These are phyloP conservation scores for Pseudomassariella vexata DNA, from an alignment of 2,329 filamentous ascomycete genomes.

Conservation along the genomic window DNA sequence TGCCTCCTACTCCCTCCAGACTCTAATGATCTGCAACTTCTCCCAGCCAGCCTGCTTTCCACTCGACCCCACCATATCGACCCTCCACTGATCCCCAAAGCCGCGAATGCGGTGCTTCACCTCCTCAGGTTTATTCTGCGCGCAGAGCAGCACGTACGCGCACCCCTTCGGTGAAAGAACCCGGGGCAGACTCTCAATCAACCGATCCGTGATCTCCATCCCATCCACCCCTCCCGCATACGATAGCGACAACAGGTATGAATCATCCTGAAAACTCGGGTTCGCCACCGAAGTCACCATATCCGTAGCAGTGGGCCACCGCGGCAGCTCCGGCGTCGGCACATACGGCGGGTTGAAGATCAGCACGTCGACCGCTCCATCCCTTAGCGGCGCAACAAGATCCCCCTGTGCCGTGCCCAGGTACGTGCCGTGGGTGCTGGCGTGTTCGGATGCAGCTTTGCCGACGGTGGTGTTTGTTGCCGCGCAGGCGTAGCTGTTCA, in stretches of 20 bases:
- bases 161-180: slow-evolving; percentile 64
- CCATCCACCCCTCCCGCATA: slow-evolving; percentile 87
- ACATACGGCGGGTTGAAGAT: slow-evolving; percentile 98
- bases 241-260: slow-evolving; percentile 74
- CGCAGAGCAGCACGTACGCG: slow-evolving; percentile 84
- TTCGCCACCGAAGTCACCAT: slow-evolving; percentile 23
- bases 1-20: slow-evolving; percentile 60
- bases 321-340: slow-evolving; percentile 71
- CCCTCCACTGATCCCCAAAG: slow-evolving; percentile 59
- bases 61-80: slow-evolving; percentile 72
- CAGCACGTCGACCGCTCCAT: slow-evolving; percentile 67
- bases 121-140: slow-evolving; percentile 77
- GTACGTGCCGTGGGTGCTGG: slow-evolving; percentile 40
- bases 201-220: slow-evolving; percentile 85
- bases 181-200: slow-evolving; percentile 64
- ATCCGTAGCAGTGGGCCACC: slow-evolving; percentile 29
- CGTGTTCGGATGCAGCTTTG: slow-evolving; percentile 32
- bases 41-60: slow-evolving; percentile 92
- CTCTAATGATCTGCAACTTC: slow-evolving; percentile 80
- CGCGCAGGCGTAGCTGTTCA: slow-evolving; percentile 76
- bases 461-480: slow-evolving; percentile 67
- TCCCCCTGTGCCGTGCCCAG: slow-evolving; percentile 67
- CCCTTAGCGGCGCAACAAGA: slow-evolving; percentile 56
- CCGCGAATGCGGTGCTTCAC: slow-evolving; percentile 58
- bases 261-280: slow-evolving; percentile 67